Evolutionary conservation across 495 filamentous ascomycete genomes (phyloP).

Genomic region (Pseudoneurospora amorphoporcata): DNA sequence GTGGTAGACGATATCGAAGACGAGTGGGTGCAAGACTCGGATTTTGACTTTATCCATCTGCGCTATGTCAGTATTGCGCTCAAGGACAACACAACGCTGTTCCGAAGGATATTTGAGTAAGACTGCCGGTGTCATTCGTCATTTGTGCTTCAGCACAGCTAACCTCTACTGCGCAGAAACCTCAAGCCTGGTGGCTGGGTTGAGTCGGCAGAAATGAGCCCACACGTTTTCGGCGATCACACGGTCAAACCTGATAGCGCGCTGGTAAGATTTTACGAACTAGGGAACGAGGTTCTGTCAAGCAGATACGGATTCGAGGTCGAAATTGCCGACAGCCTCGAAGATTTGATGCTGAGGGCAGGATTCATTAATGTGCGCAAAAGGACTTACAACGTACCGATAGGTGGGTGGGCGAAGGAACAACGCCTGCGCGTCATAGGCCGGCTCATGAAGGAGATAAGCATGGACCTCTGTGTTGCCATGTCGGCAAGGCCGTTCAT

Average conservation of each 20-base stretch:
- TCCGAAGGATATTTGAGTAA: constrained; percentile 24
- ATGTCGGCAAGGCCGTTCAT: constrained; percentile 45
- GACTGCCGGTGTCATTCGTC: not conserved
- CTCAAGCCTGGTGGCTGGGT: constrained; percentile 54
- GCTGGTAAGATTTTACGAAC: constrained; percentile 28
- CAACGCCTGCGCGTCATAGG: constrained; percentile 49
- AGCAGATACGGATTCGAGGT: constrained; percentile 36
- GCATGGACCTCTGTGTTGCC: constrained; percentile 43
- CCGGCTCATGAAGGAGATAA: constrained; percentile 35
- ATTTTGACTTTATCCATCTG: constrained; percentile 46
- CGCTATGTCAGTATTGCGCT: constrained; percentile 35
- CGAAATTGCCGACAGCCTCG: constrained; percentile 27
- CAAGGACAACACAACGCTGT: constrained; percentile 31
- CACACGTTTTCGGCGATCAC: constrained; percentile 38
- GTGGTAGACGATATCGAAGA: constrained; percentile 51
- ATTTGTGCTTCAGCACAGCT: not conserved
- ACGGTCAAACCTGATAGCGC: constrained; percentile 37
- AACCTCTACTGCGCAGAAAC: constrained; percentile 23
- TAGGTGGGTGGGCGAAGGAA: constrained; percentile 53
- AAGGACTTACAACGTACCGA: constrained; percentile 44
- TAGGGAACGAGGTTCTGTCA: constrained; percentile 18
- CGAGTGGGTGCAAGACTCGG: constrained; percentile 38
- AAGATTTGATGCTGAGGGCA: constrained; percentile 24
- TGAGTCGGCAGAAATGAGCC: constrained; percentile 48
- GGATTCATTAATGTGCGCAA: constrained; percentile 47